Conservation (phyloP, 345 rosid genomes). For the Eucalyptus pauciflora region DNA sequence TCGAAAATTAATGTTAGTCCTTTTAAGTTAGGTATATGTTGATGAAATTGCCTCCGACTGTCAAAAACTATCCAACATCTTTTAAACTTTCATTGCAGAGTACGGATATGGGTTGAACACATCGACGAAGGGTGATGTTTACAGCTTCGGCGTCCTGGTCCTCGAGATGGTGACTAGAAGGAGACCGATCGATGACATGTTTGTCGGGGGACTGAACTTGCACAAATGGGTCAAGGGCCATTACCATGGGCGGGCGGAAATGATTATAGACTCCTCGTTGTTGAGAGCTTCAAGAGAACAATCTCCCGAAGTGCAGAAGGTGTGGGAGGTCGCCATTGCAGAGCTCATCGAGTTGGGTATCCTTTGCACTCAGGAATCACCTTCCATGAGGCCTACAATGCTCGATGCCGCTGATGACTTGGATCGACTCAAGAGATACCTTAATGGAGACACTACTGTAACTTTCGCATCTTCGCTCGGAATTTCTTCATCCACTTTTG, state of each 20-base stretch:
- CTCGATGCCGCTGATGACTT: constrained; percentile 50
- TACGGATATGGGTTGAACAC: constrained; percentile 36
- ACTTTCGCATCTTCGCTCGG: constrained; percentile 46
- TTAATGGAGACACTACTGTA: constrained; percentile 25
- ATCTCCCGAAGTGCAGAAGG: constrained; percentile 26
- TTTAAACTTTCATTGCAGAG: constrained; percentile 8
- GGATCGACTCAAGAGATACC: constrained; percentile 41
- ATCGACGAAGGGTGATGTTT: constrained; percentile 46
- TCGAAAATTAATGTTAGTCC: neutral
- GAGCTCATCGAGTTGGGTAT: constrained; percentile 44
- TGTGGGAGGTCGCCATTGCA: constrained; percentile 37
- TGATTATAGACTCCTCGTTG: constrained; percentile 28
- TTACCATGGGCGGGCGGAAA: constrained; percentile 24
- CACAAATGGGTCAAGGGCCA: constrained; percentile 37
- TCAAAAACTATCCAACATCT: neutral
- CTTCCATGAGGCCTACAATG: constrained; percentile 46
- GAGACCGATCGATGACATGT: constrained; percentile 46
- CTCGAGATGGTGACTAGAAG: constrained; percentile 48
- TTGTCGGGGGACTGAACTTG: constrained; percentile 21
- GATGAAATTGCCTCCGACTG: neutral
- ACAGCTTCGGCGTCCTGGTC: constrained; percentile 47
- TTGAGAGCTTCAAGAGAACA: constrained; percentile 22
- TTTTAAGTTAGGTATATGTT: neutral
- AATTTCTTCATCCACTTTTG: constrained; percentile 33
- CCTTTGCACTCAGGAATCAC: constrained; percentile 48